A percentile compares a stretch with the other conserved stretches of the same genome.
Evolutionary conservation across 768 basidiomycete genomes (phyloP).

Genomic region (Epithele typhae): DNA sequence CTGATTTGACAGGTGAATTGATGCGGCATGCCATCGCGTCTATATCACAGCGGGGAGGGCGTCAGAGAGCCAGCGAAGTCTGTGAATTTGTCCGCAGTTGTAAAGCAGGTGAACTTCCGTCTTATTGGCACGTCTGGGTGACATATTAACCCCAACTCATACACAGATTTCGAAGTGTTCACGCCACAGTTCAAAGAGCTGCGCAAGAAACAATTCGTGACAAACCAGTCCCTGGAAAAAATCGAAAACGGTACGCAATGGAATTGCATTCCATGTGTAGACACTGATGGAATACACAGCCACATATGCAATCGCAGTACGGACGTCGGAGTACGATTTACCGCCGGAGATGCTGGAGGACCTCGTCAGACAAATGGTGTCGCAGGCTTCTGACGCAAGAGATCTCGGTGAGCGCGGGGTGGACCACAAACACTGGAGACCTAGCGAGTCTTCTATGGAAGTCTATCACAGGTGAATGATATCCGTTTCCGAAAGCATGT

Average conservation of each 20-base stretch:
- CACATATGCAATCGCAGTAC: slow-evolving; percentile 66
- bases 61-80: slow-evolving; percentile 55
- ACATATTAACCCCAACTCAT: no score
- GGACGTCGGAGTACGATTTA: slow-evolving; percentile 70
- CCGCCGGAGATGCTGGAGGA: slow-evolving; percentile 66
- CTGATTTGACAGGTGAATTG: slow-evolving; percentile 94
- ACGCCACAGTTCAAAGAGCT: slow-evolving; percentile 69
- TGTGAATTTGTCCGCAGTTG: slow-evolving; percentile 71
- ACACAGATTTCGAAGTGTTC: slow-evolving; percentile 72
- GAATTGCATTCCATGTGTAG: background rate
- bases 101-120: slow-evolving; percentile 61
- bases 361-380: slow-evolving; percentile 43
- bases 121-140: no score
- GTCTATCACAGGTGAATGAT: no score
- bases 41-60: slow-evolving; percentile 62
- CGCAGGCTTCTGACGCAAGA: slow-evolving; percentile 3
- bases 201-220: slow-evolving; percentile 84
- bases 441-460: no score
- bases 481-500: no score
- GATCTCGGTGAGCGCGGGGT: slow-evolving; percentile 7
- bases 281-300: slow-evolving; percentile 35
- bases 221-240: slow-evolving; percentile 84
- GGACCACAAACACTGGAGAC: no score
- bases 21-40: slow-evolving; percentile 94
- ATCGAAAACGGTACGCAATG: slow-evolving; percentile 78